Conservation (phyloP, 768 basidiomycete species). For the Crepidotus variabilis region DNA sequence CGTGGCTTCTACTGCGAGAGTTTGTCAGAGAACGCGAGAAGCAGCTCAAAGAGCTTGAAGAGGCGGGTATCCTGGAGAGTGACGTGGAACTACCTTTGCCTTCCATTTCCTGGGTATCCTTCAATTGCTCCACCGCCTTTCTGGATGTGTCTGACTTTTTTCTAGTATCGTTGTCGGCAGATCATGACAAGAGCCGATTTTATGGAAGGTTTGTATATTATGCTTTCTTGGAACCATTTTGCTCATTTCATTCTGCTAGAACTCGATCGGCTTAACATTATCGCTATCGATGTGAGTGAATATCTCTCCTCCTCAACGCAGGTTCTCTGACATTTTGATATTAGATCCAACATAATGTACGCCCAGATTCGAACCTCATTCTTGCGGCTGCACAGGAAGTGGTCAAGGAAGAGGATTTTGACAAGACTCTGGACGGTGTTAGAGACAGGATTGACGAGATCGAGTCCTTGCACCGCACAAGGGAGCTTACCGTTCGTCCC, state of each 20-base stretch:
- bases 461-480: conserved; percentile 76
- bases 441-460: conserved; percentile 81
- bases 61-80: conserved; percentile 23
- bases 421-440: conserved; percentile 71
- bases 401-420: conserved; percentile 71
- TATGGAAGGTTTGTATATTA: conserved; percentile 53
- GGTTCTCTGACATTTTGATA: neutral
- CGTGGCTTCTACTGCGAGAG: conserved; percentile 73
- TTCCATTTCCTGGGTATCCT: conserved; percentile 54
- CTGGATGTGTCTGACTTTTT: conserved; percentile 3
- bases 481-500: conserved; percentile 64
- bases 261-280: conserved; percentile 67
- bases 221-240: no score
- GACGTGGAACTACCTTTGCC: conserved; percentile 54
- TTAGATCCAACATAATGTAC: conserved; percentile 72
- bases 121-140: neutral
- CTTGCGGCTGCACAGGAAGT: conserved; percentile 71
- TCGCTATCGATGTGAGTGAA: conserved; percentile 68
- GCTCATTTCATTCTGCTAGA: conserved; percentile 29
- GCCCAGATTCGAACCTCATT: conserved; percentile 76
- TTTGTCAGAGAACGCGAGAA: conserved; percentile 61
- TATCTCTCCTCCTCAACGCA: neutral
- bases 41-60: conserved; percentile 28
- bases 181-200: conserved; percentile 87
- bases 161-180: conserved; percentile 63